These are phyloP conservation scores for Colletotrichum musicola DNA, from an alignment of 2,329 filamentous ascomycete species.

Conservation along the genomic window DNA sequence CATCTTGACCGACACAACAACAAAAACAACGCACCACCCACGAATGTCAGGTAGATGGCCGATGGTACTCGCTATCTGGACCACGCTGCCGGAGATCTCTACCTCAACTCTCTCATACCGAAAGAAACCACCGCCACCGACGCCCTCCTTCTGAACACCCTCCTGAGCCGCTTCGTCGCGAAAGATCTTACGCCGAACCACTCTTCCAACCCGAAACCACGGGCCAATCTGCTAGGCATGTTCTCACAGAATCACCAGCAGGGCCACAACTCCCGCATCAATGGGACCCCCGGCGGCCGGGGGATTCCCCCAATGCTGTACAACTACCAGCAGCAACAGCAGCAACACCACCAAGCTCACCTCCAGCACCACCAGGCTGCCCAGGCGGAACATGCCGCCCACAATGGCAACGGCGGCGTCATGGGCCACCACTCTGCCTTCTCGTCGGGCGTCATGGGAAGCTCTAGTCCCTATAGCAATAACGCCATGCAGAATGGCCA, in stretches of 20 bases:
- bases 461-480: slow-evolving; percentile 70
- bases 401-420: slow-evolving; percentile 66
- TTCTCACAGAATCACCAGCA: slow-evolving; percentile 80
- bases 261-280: slow-evolving; percentile 81
- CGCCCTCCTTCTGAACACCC: slow-evolving; percentile 50
- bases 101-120: slow-evolving; percentile 56
- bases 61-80: slow-evolving; percentile 76
- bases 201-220: slow-evolving; percentile 43
- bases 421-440: slow-evolving; percentile 72
- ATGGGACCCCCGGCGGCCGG: slow-evolving; percentile 74
- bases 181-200: slow-evolving; percentile 44
- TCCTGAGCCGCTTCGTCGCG: slow-evolving; percentile 49
- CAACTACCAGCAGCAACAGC: slow-evolving; percentile 74
- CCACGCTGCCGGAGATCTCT: slow-evolving; percentile 69
- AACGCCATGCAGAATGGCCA: slow-evolving; percentile 70
- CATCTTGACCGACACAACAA: slow-evolving; percentile 33
- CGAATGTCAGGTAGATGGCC: slow-evolving; percentile 70
- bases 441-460: slow-evolving; percentile 73
- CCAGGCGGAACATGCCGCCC: slow-evolving; percentile 69
- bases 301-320: slow-evolving; percentile 75
- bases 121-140: slow-evolving; percentile 62
- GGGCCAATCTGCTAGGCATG: slow-evolving; percentile 65
- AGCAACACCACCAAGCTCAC: slow-evolving; percentile 73
- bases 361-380: slow-evolving; percentile 73
- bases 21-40: slow-evolving; percentile 24